Evolutionary conservation across 202 grass and related monocot genomes (phyloP), one percentile per base, ranked within the genome.

Genomic region (Zoysia matrella): DNA sequence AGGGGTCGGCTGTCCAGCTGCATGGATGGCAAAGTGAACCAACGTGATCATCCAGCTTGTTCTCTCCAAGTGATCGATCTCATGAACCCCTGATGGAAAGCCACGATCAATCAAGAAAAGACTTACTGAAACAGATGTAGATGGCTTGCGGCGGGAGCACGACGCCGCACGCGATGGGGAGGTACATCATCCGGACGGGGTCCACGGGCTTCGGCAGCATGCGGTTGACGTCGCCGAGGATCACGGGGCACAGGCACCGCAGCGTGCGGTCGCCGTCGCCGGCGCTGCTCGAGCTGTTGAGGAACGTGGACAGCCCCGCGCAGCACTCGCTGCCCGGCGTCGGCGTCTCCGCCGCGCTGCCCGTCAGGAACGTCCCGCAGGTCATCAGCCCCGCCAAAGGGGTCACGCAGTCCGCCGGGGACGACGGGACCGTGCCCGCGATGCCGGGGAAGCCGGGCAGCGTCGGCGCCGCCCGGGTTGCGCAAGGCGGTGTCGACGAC

Each of bases 281-380:
- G 11, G 65, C 65, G 11, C 52, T 60, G 53, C 53, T 60, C 44
- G 86, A 60, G 80, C 68, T 88, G 80, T 83, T 88, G 16, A 88
- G 80, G 74, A 88, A 88, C n/a, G 44, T 66, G 1, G 51, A 60
- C 16, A 88, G 74, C 11, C 86, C 86, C 39, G 1, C 9, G 61
- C 80, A 88, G 86, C 86, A 88, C 12, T 88, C 80, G 86, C 86
- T 83, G 80, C 60, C 44, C 68, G 86, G 86, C 69, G 86, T 79
- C 50, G 86, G 86, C 39, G 86, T 88, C 2, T 88, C 86, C 4
- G 80, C 0, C 16, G 53, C 75, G 61, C 61, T 73, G 16, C 86
- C 86, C 46, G 86, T 83, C 75, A 88, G 80, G 75, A 88, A 83
- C 39, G 86, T 74, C 61, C 80, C 86, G 75, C 86, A 88, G 36